phyloP scores from a whole-genome alignment of 164 flowering plant genomes.

The Paratinospora sagittata region DNA sequence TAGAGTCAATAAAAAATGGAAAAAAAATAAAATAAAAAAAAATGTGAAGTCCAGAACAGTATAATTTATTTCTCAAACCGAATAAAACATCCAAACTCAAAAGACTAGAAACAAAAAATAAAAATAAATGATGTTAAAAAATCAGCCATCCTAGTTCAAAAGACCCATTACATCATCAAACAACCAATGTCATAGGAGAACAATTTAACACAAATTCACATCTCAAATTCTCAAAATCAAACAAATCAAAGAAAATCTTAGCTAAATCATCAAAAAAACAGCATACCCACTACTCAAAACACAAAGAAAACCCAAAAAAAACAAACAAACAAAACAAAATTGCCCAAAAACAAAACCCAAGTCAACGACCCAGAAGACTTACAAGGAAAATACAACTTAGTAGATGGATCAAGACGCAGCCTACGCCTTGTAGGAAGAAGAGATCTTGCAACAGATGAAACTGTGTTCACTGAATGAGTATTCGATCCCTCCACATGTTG shows the following conservation, averaged over 20 bases:
- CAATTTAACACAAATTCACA: not conserved
- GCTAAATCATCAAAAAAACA: not conserved
- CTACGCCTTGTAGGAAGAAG: constrained; percentile 67
- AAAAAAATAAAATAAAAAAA: too few relatives aligned
- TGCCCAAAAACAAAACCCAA: constrained; percentile 7
- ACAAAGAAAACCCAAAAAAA: not conserved
- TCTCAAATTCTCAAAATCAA: not conserved
- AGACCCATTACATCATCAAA: not conserved
- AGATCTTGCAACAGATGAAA: constrained; percentile 78
- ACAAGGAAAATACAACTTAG: constrained; percentile 88
- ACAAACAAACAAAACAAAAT: not conserved
- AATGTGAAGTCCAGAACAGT: constrained; percentile 1
- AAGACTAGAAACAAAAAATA: too few relatives aligned
- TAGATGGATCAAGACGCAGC: constrained; percentile 81
- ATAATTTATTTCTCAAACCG: not conserved
- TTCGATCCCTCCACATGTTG: constrained; percentile 15
- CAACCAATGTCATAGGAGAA: not conserved
- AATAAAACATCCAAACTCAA: not conserved
- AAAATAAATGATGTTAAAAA: not conserved
- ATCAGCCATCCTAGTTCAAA: not conserved
- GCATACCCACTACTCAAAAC: not conserved
- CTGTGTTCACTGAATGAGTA: constrained; percentile 31
- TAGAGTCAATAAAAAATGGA: not conserved
- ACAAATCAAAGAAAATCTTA: not conserved
- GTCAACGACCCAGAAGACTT: constrained; percentile 18